Percentiles rank a stretch among this genome's conserved stretches.
phyloP scores from a whole-genome alignment of 306 rosid species.

The Rosa persica region DNA sequence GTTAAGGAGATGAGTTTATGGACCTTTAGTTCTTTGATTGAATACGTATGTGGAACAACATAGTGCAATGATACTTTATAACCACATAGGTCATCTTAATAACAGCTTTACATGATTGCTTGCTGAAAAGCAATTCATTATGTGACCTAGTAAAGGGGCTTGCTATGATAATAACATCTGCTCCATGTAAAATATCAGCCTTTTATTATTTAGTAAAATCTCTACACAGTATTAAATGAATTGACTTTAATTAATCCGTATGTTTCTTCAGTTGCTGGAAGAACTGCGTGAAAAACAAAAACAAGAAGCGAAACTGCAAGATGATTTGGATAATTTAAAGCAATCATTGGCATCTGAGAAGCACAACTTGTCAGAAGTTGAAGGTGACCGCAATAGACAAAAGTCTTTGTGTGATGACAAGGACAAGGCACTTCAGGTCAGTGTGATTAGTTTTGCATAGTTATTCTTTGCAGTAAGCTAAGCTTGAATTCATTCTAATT shows the following conservation, averaged over 20 bases:
- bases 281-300: conserved; percentile 64
- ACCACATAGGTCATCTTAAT: not conserved
- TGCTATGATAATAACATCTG: conserved; percentile 1
- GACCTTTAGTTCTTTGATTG: not conserved
- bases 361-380: conserved; percentile 54
- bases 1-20: not conserved
- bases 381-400: conserved; percentile 51
- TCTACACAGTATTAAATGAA: not conserved
- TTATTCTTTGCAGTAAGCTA: conserved; percentile 4
- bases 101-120: not conserved
- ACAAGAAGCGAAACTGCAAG: conserved; percentile 54
- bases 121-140: not conserved
- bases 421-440: conserved; percentile 78
- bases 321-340: conserved; percentile 68
- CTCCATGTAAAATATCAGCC: not conserved
- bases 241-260: conserved; percentile 23
- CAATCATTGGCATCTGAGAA: conserved; percentile 57
- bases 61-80: not conserved
- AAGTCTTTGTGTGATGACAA: conserved; percentile 56
- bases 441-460: conserved; percentile 25
- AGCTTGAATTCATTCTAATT: conserved; percentile 4
- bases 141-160: not conserved
- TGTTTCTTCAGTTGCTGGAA: conserved; percentile 56
- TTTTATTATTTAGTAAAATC: not conserved
- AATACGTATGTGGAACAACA: not conserved